These are phyloP conservation scores for Zasmidium citrigriseum DNA, from an alignment of 2,329 filamentous ascomycete genomes.

Conservation along the genomic window DNA sequence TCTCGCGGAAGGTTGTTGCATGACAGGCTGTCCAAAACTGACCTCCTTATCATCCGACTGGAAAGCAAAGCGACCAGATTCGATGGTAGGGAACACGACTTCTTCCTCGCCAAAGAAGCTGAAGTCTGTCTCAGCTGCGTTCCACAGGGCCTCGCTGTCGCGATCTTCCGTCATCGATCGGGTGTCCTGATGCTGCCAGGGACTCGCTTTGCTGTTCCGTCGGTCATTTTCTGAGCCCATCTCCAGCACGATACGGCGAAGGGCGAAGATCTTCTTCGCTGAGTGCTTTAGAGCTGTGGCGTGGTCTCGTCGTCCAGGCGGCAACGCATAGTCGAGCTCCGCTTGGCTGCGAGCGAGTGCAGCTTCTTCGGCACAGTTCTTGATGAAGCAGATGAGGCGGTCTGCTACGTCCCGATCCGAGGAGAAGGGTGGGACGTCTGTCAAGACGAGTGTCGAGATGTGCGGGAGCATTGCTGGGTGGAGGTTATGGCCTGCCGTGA, in stretches of 20 bases:
- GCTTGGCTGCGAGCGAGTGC: slow-evolving; percentile 55
- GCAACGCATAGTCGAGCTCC: slow-evolving; percentile 58
- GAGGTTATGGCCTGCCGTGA: slow-evolving; percentile 34
- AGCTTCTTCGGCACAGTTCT: slow-evolving; percentile 57
- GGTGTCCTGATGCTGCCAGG: slow-evolving; percentile 47
- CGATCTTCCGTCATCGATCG: slow-evolving; percentile 61
- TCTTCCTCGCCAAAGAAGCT: slow-evolving; percentile 58
- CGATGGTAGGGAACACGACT: slow-evolving; percentile 28
- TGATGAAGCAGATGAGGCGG: slow-evolving; percentile 56
- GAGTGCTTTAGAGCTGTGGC: slow-evolving; percentile 48
- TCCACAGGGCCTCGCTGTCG: slow-evolving; percentile 62
- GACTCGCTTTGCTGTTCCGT: slow-evolving; percentile 40
- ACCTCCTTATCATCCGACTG: slow-evolving; percentile 28
- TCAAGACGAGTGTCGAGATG: slow-evolving; percentile 57
- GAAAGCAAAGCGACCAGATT: slow-evolving; percentile 21
- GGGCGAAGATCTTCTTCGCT: slow-evolving; percentile 49
- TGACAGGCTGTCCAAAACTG: slow-evolving; percentile 11
- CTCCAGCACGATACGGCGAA: slow-evolving; percentile 59
- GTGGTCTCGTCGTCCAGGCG: slow-evolving; percentile 56
- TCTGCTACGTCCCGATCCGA: slow-evolving; percentile 42
- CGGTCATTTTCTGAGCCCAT: not conserved
- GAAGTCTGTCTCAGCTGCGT: slow-evolving; percentile 60
- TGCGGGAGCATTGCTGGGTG: slow-evolving; percentile 59
- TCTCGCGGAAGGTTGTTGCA: not conserved
- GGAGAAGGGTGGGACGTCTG: slow-evolving; percentile 51